phyloP scores from a whole-genome alignment of 2,329 filamentous ascomycete species.

The Nigrospora oryzae region DNA sequence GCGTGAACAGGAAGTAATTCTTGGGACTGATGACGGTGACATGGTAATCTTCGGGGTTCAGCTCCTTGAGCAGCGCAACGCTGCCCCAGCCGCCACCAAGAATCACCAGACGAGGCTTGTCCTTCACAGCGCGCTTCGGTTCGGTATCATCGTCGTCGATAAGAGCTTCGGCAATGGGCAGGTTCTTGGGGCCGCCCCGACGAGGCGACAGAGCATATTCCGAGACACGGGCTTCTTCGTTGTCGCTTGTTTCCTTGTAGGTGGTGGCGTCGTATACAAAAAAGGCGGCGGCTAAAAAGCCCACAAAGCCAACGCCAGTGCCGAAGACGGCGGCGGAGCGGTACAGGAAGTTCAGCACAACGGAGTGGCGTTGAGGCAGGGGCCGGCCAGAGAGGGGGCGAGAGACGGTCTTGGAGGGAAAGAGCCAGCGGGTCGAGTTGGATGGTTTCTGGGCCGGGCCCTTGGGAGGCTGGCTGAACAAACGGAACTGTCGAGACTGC shows the following conservation, averaged over 20 bases:
- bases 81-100: conserved; percentile 93
- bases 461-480: not conserved
- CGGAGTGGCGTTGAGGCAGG: conserved; percentile 38
- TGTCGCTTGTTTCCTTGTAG: conserved; percentile 63
- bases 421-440: conserved; percentile 9
- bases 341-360: conserved; percentile 52
- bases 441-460: not conserved
- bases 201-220: conserved; percentile 73
- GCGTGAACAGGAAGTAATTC: conserved; percentile 97
- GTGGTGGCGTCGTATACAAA: conserved; percentile 92
- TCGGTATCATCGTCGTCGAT: conserved; percentile 82
- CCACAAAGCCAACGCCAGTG: conserved; percentile 63
- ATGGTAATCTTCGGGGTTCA: conserved; percentile 89
- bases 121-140: conserved; percentile 60
- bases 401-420: conserved; percentile 14
- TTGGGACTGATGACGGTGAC: conserved; percentile 90
- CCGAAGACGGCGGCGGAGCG: conserved; percentile 66
- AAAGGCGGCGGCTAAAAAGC: conserved; percentile 67
- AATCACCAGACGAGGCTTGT: conserved; percentile 89
- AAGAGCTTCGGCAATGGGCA: conserved; percentile 80
- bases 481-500: not conserved
- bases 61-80: conserved; percentile 80
- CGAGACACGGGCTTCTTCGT: conserved; percentile 73
- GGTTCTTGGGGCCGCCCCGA: conserved; percentile 84
- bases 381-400: conserved; percentile 44